phyloP scores from a whole-genome alignment of 768 basidiomycete genomes.

The Ephemerocybe angulata region DNA sequence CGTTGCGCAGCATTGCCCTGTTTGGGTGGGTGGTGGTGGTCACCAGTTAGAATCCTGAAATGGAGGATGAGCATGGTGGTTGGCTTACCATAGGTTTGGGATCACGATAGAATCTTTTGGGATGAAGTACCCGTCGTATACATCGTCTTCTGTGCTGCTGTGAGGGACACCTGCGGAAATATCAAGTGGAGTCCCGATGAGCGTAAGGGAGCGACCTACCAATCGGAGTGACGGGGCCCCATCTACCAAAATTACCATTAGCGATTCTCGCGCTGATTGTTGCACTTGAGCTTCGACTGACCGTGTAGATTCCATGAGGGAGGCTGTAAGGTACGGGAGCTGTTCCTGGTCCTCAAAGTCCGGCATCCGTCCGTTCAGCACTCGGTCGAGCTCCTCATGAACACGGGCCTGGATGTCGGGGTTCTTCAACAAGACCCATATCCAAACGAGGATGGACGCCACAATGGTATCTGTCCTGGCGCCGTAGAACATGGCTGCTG shows the following conservation, averaged over 20 bases:
- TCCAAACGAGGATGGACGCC: constrained; percentile 25
- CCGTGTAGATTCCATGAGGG: constrained; percentile 35
- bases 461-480: constrained; percentile 27
- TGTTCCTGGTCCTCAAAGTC: constrained; percentile 32
- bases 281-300: background rate
- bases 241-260: background rate
- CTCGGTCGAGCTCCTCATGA: constrained; percentile 37
- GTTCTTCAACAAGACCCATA: constrained; percentile 37
- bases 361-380: constrained; percentile 33
- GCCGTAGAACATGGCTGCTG: constrained; percentile 22
- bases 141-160: background rate
- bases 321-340: constrained; percentile 35
- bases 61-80: no score
- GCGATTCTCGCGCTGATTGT: no score
- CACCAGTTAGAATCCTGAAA: no score
- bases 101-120: background rate
- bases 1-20: constrained; percentile 40
- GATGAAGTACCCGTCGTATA: background rate
- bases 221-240: background rate
- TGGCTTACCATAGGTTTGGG: background rate
- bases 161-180: background rate
- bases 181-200: no score
- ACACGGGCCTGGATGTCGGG: constrained; percentile 36
- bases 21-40: no score
- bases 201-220: background rate